Evolutionary conservation across 1,284 basidiomycete species (phyloP), one percentile per base, ranked within the genome.

Genomic region (Irpex sp.): DNA sequence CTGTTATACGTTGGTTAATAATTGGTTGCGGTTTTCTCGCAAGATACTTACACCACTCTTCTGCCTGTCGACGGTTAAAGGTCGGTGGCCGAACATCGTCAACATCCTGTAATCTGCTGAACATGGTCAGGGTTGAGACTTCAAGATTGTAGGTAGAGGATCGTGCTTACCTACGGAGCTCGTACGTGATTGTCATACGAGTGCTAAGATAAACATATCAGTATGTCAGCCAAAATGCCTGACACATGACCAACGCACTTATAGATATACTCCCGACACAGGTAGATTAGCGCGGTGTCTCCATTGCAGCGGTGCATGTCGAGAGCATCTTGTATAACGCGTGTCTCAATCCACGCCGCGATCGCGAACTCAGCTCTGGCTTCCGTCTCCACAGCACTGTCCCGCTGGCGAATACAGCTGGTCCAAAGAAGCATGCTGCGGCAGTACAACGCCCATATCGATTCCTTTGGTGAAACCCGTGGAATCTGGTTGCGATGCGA

Each of bases 381-480:
- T 44, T 85, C 81, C 15, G 78, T 79, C 13, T 76, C 70, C 66
- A 78, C 77, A 0, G 74, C 68, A 17, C 76, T 76, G 60, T 77
- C 75, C 64, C 81, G 74, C 59, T 86, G 77, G 21, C 81, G 81
- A 64, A 81, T 78, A 68, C 85, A 87, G 69, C 85, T 87, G 70
- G 84, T 88, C 86, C 89, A 91, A 1, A 92, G 78, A 9, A 93
- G 80, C 87, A 92, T 88, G 71, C 85, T 85, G 58, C 91, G 85
- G 75, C 87, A 91, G 70, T 91, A 90, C 38, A 93, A 77, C 0
- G 88, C 90, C 89, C 89, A 92, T 2, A 92, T 79, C 7, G 86
- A 86, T 66, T 92, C 88, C 72, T 91, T 91, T 9, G 86, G 80
- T 11, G 86, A 85, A 13, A 56, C 54, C 58, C 74, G 63, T 11